A percentile compares a stretch with the other conserved stretches of the same genome.
These are phyloP conservation scores for Fusarium ambrosium DNA, from an alignment of 2,329 filamentous ascomycete species.

Conservation along the genomic window DNA sequence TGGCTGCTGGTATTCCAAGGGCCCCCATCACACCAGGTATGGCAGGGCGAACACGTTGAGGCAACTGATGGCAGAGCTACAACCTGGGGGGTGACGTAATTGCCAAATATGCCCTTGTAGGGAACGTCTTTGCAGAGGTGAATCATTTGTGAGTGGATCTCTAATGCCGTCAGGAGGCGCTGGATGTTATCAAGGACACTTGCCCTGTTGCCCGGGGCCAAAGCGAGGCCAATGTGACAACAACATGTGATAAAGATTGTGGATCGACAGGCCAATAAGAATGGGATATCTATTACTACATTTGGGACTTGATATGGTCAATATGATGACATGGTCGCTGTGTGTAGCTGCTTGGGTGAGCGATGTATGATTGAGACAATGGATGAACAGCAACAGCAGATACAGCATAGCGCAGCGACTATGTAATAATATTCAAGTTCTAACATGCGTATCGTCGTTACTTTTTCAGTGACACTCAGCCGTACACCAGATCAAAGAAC, in stretches of 20 bases:
- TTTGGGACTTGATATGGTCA: background rate
- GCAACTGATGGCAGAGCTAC: background rate
- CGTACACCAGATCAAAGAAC: too few relatives aligned
- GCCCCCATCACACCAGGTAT: background rate
- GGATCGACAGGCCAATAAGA: background rate
- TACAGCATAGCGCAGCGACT: background rate
- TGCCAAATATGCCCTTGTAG: background rate
- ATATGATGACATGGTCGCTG: background rate
- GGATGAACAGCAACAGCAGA: background rate
- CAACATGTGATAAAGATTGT: background rate
- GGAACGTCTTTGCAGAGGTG: background rate
- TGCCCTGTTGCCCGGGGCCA: background rate
- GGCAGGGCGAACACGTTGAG: background rate
- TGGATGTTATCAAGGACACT: background rate
- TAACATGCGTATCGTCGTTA: background rate
- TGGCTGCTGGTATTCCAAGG: background rate
- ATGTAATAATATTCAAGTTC: background rate
- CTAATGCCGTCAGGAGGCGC: background rate
- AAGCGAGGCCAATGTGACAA: background rate
- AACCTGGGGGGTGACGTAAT: background rate
- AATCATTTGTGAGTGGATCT: background rate
- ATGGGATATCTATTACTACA: background rate
- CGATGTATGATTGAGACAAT: background rate
- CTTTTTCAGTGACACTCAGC: too few relatives aligned
- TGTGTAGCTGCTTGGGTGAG: background rate